These are phyloP conservation scores for Podospora anserina DNA, from an alignment of 495 filamentous ascomycete genomes.

Conservation along the genomic window DNA sequence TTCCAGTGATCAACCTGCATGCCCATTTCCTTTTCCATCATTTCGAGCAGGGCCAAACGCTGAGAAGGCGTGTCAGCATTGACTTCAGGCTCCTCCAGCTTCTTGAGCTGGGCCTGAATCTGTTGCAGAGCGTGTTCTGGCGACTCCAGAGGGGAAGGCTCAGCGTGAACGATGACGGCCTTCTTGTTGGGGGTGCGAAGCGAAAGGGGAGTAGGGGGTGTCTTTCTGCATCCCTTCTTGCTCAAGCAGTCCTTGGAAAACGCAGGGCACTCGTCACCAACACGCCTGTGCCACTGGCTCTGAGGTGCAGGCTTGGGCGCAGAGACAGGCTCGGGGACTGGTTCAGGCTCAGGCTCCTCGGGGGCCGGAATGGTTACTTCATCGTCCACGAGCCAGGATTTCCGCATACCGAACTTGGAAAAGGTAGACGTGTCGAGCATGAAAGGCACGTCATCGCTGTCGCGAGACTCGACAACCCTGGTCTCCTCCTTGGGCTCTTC, in stretches of 20 bases:
- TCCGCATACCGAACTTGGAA: constrained; percentile 4
- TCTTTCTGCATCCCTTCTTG: constrained; percentile 38
- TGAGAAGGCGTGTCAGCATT: constrained; percentile 34
- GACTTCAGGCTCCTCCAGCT: constrained; percentile 37
- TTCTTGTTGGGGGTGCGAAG: constrained; percentile 36
- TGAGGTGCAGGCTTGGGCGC: constrained; percentile 23
- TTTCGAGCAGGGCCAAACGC: constrained; percentile 45
- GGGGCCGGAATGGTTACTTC: constrained; percentile 2
- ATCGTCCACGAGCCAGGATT: constrained; percentile 11
- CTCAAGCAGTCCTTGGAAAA: constrained; percentile 47
- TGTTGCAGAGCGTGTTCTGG: constrained; percentile 46
- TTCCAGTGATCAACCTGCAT: constrained; percentile 51
- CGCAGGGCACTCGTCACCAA: constrained; percentile 52
- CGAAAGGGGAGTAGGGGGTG: constrained; percentile 49
- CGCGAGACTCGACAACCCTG: constrained; percentile 4
- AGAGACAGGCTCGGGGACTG: background rate
- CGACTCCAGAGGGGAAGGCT: constrained; percentile 50
- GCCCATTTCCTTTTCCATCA: constrained; percentile 54
- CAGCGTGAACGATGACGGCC: constrained; percentile 37
- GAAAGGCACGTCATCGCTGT: constrained; percentile 31
- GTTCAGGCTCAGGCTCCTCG: constrained; percentile 1
- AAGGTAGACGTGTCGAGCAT: constrained; percentile 34
- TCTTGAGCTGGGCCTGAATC: constrained; percentile 50
- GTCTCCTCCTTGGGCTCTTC: constrained; percentile 5
- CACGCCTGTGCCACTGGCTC: constrained; percentile 46